Percentiles rank a stretch among this genome's conserved stretches.
Conservation (phyloP, 2,329 filamentous ascomycete species). For the Colletotrichum sp. region DNA sequence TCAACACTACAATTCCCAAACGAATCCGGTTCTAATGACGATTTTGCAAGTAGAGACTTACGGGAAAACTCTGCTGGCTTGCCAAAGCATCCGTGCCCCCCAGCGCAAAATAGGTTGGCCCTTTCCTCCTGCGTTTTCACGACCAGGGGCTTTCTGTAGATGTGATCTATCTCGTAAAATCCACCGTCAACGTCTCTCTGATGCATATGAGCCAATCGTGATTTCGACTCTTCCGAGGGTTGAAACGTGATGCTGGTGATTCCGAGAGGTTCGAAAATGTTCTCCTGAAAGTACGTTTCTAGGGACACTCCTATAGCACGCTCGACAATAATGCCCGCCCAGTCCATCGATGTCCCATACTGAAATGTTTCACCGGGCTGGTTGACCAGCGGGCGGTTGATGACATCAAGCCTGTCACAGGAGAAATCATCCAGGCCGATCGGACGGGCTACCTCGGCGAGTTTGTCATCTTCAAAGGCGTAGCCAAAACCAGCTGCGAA, state of each 20-base stretch:
- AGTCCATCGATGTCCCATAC: constrained; percentile 56
- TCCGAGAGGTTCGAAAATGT: constrained; percentile 49
- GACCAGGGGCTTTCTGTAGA: neutral
- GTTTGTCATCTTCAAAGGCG: constrained; percentile 37
- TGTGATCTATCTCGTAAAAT: neutral
- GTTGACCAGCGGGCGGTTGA: constrained; percentile 48
- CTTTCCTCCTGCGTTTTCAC: neutral
- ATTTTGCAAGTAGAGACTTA: neutral
- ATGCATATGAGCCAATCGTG: neutral
- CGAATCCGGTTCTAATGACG: neutral
- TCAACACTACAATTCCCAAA: neutral
- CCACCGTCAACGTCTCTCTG: neutral
- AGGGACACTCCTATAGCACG: constrained; percentile 46
- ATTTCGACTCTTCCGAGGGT: constrained; percentile 24
- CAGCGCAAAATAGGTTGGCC: neutral
- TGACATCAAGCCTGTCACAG: constrained; percentile 33
- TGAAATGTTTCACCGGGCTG: constrained; percentile 57
- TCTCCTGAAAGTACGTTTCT: constrained; percentile 45
- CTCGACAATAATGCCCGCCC: constrained; percentile 57
- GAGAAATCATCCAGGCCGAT: neutral
- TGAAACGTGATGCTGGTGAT: constrained; percentile 43
- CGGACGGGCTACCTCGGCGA: neutral
- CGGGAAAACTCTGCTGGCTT: neutral
- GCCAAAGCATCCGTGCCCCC: neutral
- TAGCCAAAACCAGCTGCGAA: constrained; percentile 46